These are phyloP conservation scores for Aspergillus texensis DNA, from an alignment of 2,329 filamentous ascomycete species.

Conservation along the genomic window DNA sequence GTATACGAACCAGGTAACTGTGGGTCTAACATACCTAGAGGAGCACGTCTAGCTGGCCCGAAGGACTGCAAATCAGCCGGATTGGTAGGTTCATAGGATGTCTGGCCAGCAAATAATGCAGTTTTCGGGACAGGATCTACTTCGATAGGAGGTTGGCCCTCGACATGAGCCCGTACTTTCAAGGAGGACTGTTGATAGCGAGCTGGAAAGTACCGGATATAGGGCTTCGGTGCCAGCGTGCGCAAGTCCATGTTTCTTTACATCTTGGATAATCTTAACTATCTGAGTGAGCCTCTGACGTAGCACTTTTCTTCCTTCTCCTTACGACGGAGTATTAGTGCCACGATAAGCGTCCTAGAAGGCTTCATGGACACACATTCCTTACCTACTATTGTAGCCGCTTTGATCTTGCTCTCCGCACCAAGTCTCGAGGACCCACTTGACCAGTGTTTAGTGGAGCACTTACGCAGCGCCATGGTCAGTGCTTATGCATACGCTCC, in stretches of 20 bases:
- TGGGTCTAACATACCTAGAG: not conserved
- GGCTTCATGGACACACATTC: not conserved
- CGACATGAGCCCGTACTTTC: not conserved
- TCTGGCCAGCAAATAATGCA: not conserved
- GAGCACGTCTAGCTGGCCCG: not conserved
- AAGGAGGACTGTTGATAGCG: not conserved
- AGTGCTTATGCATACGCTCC: not conserved
- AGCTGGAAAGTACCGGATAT: not conserved
- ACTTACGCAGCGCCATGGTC: not conserved
- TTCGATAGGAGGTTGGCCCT: not conserved
- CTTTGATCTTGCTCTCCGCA: not conserved
- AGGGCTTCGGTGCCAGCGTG: not conserved
- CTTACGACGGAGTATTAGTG: not conserved
- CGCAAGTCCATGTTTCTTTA: not conserved
- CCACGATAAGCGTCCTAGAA: too few relatives aligned
- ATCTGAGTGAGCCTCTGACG: too few relatives aligned
- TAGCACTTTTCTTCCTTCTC: not conserved
- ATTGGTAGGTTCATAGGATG: not conserved
- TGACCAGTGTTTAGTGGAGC: not conserved
- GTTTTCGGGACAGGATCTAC: not conserved
- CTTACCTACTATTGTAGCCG: not conserved
- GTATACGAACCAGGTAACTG: too few relatives aligned
- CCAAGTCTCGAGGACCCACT: not conserved
- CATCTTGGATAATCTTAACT: not conserved
- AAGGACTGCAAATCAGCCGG: not conserved